Evolutionary conservation across 106 monocot species (phyloP), one percentile per base, ranked within the genome.

Genomic region (Cymbidium sinense): DNA sequence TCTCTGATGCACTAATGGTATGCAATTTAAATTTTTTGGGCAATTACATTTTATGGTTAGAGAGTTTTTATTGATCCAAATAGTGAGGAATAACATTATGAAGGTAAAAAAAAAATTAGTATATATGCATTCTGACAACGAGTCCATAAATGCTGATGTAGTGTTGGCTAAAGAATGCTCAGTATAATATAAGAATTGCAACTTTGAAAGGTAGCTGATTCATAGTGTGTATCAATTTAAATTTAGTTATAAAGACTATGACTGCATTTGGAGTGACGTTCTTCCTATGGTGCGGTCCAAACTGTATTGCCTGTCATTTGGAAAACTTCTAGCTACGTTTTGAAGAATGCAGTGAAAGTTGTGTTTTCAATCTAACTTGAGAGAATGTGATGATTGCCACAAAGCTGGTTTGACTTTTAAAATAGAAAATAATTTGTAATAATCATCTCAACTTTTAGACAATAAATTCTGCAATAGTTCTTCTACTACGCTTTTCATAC

Each of bases 1-100:
- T 96, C 64, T 93, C 96, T 52, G 78, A 50, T 61, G 86, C 88
- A 67, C 81, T 96, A 73, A 91, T 94, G 96, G 96, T 96, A 85
- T 75, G 83, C 29, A 67, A 13, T 43, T 77, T n/a, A 52, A 54
- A 18, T 43, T 76, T 13, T 74, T 71, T 47, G 21, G 65, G 28
- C 15, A n/a, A 5, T 21, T 61, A 25, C 19, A 71, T 67, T 67
- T 67, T 10, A 10, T 67, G 28, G 3, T 67, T 33, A 39, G 37
- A 37, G 7, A 34, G 21, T 5, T 39, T 37, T 71, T 39, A 31
- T 71, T 71, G 21, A 71, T 39, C 19, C 37, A 71, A 71, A 71
- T n/a, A 37, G 30, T 36, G 29, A 36, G n/a, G 6, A 36, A 37
- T 71, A 4, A 37, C 34, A 70, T 36, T 71, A 21, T 71, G 71